Base-by-base conservation (phyloP, 176 grass and related monocot species). In the Bromus sterilis region DNA sequence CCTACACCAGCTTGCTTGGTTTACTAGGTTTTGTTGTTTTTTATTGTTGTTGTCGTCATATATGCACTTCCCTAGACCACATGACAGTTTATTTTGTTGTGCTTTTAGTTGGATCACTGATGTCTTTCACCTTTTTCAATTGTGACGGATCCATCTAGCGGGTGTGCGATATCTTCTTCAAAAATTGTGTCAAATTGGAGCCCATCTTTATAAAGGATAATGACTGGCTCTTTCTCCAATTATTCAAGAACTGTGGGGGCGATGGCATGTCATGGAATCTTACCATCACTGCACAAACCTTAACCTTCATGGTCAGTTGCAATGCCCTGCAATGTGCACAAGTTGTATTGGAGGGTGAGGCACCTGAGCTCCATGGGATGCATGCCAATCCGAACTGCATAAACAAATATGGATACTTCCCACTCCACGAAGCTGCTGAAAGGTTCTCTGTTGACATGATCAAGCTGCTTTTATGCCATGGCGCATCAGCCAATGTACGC, bases 401-500 rank as follows among this genome's bases (percentile, higher is more conserved):
- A 74, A 83, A 53, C 7, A 12, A 7, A 7, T 66, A 16, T 53
- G 81, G 81, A 39, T 83, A 66, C 51, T 83, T 56, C 2, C 12
- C 44, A 4, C 71, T 83, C 18, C 81, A 83, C 2, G 2, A 66
- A 83, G 81, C 81, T 66, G 81, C 81, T 66, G 81, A 83, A 21
- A 40, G 25, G 24, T 83, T 83, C 24, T 83, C 59, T 65, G 40
- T 83, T 30, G 71, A 66, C 42, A 83, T 83, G 80, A 63, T 83
- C 30, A 83, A 83, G 39, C 62, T 83, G 71, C 81, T 83, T 10
- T 23, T 83, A 20, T 2, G 23, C 4, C 51, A 76, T 66, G 73
- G 73, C 37, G 81, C 81, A n/a, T 56, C 42, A 1, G 14, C 71
- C 11, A 83, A 75, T 40, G 30, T 75, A 49, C 81, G 81, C 81